Conservation (phyloP, 23 red algal species). For the Agarophyton chilense region DNA sequence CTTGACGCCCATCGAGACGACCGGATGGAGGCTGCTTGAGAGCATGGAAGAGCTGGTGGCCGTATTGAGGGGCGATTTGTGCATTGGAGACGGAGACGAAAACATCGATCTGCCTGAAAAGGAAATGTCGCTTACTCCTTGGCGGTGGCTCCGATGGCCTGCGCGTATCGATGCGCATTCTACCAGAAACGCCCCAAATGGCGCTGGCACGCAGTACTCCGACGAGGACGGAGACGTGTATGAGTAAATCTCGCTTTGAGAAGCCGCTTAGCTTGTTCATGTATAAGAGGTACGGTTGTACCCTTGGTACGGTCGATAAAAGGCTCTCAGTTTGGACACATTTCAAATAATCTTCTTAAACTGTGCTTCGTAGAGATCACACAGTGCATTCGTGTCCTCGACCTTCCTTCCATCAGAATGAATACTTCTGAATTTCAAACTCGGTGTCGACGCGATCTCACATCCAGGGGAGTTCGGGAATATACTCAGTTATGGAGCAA, state of each 20-base stretch:
- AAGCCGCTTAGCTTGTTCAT: neutral
- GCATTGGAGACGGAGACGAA: neutral
- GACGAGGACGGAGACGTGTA: constrained; percentile 11
- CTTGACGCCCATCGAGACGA: constrained; percentile 59
- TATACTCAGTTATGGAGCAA: too few relatives aligned
- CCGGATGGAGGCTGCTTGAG: constrained; percentile 18
- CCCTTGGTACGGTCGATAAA: too few relatives aligned
- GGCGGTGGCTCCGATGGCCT: constrained; percentile 36
- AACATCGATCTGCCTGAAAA: neutral
- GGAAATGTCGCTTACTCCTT: neutral
- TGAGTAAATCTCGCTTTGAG: neutral
- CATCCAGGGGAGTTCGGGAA: too few relatives aligned
- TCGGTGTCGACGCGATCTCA: too few relatives aligned
- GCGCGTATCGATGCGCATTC: constrained; percentile 22
- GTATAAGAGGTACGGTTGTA: too few relatives aligned
- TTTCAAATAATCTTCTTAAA: too few relatives aligned
- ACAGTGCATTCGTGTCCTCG: too few relatives aligned
- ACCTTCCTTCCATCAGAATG: too few relatives aligned
- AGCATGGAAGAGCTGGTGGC: constrained; percentile 51
- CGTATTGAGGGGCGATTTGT: neutral
- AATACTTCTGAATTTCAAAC: too few relatives aligned
- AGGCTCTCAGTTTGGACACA: too few relatives aligned
- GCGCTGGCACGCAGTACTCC: neutral
- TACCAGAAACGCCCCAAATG: neutral
- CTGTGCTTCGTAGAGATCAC: too few relatives aligned